Base-by-base conservation (phyloP, 1,139 yeast genomes). In the Wickerhamiella pararugosa region DNA sequence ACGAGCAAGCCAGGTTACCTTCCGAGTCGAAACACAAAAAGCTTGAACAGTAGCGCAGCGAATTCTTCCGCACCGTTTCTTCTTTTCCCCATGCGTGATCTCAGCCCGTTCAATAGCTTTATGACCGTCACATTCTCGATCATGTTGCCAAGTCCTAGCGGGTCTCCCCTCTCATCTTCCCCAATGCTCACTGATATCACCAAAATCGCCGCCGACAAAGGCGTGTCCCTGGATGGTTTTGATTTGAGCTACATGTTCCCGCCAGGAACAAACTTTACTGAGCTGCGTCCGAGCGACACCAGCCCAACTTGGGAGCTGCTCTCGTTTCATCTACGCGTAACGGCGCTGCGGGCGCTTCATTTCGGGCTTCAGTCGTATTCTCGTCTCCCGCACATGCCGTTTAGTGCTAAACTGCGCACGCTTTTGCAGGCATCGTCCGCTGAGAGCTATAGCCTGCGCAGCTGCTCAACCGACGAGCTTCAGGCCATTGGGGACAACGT, bases 201-300 rank as follows among this genome's bases (percentile, higher is more conserved):
- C 21, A 15, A 15, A 15, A 15, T 15, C 21, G 41, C 41, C 27
- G 33, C 31, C 33, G 39, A 40, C 8, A 29, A 36, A 6, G 42
- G 42, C 10, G 28, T 42, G 4, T 34, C 34, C 5, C 32, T 35
- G 4, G 45, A 42, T 21, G 45, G 45, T 5, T 36, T 43, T 10
- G 40, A 43, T 29, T 32, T 43, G 2, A 30, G 15, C 26, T 21
- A 34, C 5, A 43, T 39, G 43, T 43, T 43, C 25, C 45, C 45
- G 6, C 35, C 37, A 3, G 41, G 41, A n/a, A 43, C 45, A 29
- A 43, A 43, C 29, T 36, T 41, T 32, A 29, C n/a, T 21, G 43
- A 37, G 27, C 36, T 43, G n/a, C 36, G 25, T 11, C 30, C 32
- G n/a, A 34, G 34, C 28, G 28, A 28, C 29, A 32, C 39, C 6